Base-by-base conservation (phyloP, 345 rosid species). In the Sisymbrium altissimum region DNA sequence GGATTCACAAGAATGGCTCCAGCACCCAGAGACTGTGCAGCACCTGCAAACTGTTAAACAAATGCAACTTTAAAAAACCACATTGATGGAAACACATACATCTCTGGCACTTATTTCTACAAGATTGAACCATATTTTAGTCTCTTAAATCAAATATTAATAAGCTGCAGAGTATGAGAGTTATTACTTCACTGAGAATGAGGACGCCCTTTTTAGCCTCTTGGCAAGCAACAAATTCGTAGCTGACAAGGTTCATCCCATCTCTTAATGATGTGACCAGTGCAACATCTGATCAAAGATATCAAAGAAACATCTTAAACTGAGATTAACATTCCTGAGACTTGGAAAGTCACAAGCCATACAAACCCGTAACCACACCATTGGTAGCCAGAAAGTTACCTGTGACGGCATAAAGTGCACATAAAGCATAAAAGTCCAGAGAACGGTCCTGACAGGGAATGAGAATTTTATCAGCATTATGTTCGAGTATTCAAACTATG, bases 191-290 rank as follows among this genome's bases (percentile, higher is more conserved):
- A 78, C 99, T 96, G 72, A 96, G 98, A 82, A 96, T 96, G 64
- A 96, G 97, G 80, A 96, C 99, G 21, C 99, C 99, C 76, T 92
- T 96, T 86, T 96, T 96, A 9, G 85, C 81, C 56, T 86, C 98
- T 84, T 96, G 99, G 84, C 99, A 96, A 50, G 99, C 97, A 64
- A 96, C 99, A 81, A 96, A 96, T 79, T 96, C 99, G 64, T 92
- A 96, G 75, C 98, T 95, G 69, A 95, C 99, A 76, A 95, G 98
- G 83, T 95, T 95, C 99, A 95, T 95, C 73, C 99, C 99, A 78
- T 95, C 99, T 84, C 99, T 86, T 84, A 95, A 71, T 73, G 99
- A 95, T 53, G 99, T 92, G 41, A 95, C 99, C 19, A 95, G 97
- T 60, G 98, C 94, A 61, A 95, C 90, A 86, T 95, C 99, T 95